Evolutionary conservation across 257 asterid genomes (phyloP).

Genomic region (Solanum bulbocastanum): DNA sequence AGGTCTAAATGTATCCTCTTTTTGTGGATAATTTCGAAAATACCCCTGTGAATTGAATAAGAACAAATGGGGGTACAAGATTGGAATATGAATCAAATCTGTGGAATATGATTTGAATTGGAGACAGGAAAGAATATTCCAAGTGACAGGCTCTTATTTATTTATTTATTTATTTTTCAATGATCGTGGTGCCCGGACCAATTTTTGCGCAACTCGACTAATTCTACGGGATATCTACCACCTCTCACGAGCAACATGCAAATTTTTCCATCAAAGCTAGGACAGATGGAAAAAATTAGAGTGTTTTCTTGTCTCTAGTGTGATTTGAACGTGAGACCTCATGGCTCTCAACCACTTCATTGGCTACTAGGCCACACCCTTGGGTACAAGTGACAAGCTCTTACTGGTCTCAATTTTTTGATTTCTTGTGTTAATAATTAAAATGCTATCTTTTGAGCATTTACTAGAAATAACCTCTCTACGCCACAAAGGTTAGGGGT

Average conservation of each 20-base stretch:
- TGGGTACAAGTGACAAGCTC: not conserved
- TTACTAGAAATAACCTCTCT: not conserved
- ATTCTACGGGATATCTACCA: not conserved
- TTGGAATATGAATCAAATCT: not conserved
- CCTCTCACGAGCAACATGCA: rapidly evolving
- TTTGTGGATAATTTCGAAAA: not conserved
- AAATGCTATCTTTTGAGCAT: not conserved
- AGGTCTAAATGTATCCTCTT: not conserved
- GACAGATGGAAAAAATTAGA: not conserved
- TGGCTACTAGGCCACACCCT: not conserved
- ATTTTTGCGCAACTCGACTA: too few relatives aligned
- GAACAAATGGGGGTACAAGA: not conserved
- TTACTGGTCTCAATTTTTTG: not conserved
- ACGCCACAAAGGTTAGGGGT: not conserved
- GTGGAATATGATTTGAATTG: not conserved
- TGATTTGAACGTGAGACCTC: not conserved
- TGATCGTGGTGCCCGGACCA: not conserved
- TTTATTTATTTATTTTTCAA: too few relatives aligned
- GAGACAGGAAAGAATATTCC: not conserved
- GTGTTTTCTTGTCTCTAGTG: not conserved
- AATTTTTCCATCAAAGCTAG: not conserved
- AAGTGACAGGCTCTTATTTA: not conserved
- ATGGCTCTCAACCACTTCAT: not conserved
- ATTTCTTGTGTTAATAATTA: not conserved
- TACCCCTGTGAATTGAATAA: not conserved